phyloP scores from a whole-genome alignment of 2,329 filamentous ascomycete species.

The Phialocephala subalpina region DNA sequence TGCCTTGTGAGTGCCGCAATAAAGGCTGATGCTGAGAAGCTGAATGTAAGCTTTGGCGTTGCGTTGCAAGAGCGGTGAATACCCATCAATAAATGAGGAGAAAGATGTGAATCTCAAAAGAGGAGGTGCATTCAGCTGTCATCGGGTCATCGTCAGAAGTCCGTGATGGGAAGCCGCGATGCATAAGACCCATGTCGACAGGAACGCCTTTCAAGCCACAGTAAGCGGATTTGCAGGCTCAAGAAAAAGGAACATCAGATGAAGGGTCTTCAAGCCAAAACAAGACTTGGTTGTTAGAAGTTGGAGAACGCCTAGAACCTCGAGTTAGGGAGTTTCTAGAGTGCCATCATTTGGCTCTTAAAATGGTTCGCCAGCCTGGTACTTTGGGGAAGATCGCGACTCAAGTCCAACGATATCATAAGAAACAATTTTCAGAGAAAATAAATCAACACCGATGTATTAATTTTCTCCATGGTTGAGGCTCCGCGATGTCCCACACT shows the following conservation, averaged over 20 bases:
- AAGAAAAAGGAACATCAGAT: not conserved
- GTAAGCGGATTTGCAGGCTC: not conserved
- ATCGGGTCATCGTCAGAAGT: not conserved
- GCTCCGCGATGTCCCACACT: too few relatives aligned
- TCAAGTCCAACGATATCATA: too few relatives aligned
- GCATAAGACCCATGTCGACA: not conserved
- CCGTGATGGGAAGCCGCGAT: slow-evolving; percentile 2
- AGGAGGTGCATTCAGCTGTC: slow-evolving; percentile 7
- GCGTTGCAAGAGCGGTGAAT: not conserved
- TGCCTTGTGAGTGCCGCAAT: not conserved
- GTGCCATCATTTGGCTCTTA: too few relatives aligned
- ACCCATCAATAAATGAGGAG: not conserved
- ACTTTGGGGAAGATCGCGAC: too few relatives aligned
- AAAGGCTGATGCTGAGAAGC: not conserved
- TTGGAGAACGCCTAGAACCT: too few relatives aligned
- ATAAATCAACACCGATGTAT: too few relatives aligned
- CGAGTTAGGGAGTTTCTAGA: too few relatives aligned
- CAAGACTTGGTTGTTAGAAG: too few relatives aligned
- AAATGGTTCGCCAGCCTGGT: too few relatives aligned
- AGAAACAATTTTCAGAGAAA: too few relatives aligned
- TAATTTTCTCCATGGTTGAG: too few relatives aligned
- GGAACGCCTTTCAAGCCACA: not conserved
- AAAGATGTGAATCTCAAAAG: not conserved
- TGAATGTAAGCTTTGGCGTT: slow-evolving; percentile 3
- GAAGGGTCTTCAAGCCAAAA: too few relatives aligned